Conservation (phyloP, 1,139 yeast genomes). For the Protomyces arabidopsidicola region DNA sequence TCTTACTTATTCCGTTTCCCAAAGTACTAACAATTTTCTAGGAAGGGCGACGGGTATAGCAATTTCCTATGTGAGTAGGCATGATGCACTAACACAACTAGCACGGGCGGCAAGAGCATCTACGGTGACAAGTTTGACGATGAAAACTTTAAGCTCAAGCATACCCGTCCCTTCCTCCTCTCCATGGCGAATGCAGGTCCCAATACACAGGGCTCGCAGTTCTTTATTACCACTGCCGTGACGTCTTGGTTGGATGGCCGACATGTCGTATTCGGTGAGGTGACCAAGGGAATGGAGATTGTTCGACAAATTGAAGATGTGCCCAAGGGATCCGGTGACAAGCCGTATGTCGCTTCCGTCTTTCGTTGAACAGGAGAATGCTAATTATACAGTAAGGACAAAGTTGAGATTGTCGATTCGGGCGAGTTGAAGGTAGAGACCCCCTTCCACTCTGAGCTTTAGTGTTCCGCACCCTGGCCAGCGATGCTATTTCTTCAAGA, state of each 20-base stretch:
- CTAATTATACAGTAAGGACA: conserved; percentile 39
- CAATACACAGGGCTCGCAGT: conserved; percentile 92
- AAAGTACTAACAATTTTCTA: background rate
- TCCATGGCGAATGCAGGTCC: conserved; percentile 97
- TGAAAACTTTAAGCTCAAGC: conserved; percentile 67
- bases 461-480: background rate
- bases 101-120: conserved; percentile 92
- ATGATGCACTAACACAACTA: conserved; percentile 41
- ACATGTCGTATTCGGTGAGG: conserved; percentile 94
- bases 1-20: conserved; percentile 29
- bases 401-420: conserved; percentile 69
- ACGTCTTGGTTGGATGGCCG: conserved; percentile 78
- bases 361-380: background rate
- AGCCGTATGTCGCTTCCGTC: conserved; percentile 44
- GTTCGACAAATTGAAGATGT: conserved; percentile 66
- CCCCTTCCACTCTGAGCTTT: conserved; percentile 25
- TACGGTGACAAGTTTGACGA: conserved; percentile 95
- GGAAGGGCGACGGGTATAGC: background rate
- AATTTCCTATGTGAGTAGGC: no score
- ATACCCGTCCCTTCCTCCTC: conserved; percentile 68
- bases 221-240: conserved; percentile 72
- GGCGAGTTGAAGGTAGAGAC: conserved; percentile 56
- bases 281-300: conserved; percentile 73
- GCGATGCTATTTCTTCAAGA: background rate
- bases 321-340: conserved; percentile 43